Evolutionary conservation across 2,329 filamentous ascomycete genomes (phyloP).

Genomic region (Cladosporium sp.): DNA sequence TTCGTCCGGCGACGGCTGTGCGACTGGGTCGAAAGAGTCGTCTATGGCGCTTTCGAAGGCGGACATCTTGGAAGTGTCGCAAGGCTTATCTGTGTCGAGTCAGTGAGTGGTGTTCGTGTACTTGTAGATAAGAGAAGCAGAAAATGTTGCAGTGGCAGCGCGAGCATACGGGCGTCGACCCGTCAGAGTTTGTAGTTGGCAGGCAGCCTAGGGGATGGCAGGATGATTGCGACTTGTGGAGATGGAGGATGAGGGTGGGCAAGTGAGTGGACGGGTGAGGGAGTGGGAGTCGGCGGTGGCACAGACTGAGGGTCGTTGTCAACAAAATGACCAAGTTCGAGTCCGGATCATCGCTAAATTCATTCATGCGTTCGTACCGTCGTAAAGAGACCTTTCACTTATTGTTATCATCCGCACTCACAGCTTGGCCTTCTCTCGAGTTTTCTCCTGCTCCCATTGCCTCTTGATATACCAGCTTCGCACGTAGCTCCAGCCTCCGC

Average conservation of each 20-base stretch:
- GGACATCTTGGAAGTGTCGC: conserved; percentile 11
- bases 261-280: neutral
- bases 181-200: neutral
- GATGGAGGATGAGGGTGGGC: neutral
- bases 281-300: neutral
- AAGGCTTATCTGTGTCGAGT: neutral
- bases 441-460: conserved; percentile 65
- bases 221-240: neutral
- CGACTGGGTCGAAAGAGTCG: conserved; percentile 25
- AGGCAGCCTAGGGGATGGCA: neutral
- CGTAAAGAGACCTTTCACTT: neutral
- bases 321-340: neutral
- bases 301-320: neutral
- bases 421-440: conserved; percentile 61
- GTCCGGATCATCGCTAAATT: neutral
- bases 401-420: conserved; percentile 33
- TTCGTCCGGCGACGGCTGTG: neutral
- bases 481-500: conserved; percentile 72
- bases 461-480: conserved; percentile 70
- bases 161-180: neutral
- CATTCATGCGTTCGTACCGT: neutral
- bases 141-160: neutral
- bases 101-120: neutral
- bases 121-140: neutral
- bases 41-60: conserved; percentile 26